Evolutionary conservation across 1,284 basidiomycete genomes (phyloP).

Genomic region (Chalciporus sp.): DNA sequence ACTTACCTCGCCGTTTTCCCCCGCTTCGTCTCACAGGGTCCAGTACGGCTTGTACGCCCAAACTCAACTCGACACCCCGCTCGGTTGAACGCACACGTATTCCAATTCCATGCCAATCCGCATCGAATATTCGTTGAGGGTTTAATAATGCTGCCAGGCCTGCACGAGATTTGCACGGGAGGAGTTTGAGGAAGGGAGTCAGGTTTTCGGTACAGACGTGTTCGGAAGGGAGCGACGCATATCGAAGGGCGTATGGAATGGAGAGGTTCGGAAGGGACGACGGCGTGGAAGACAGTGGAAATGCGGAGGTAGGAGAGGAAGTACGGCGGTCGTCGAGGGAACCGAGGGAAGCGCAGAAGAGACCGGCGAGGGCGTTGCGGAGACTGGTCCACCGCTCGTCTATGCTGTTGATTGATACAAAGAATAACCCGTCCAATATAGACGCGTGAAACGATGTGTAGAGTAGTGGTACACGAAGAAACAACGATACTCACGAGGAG

Average conservation of each 20-base stretch:
- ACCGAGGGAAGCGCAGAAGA: constrained; percentile 93
- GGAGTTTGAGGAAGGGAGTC: constrained; percentile 91
- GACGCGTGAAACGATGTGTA: neutral
- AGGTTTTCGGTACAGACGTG: constrained; percentile 96
- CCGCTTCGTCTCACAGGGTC: constrained; percentile 69
- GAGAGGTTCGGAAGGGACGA: neutral
- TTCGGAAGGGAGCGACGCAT: constrained; percentile 80
- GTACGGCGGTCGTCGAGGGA: constrained; percentile 73
- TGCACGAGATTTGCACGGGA: constrained; percentile 91
- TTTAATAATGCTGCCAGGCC: constrained; percentile 88
- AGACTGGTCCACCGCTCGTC: constrained; percentile 83
- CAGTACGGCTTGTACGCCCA: constrained; percentile 83
- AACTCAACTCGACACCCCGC: constrained; percentile 60
- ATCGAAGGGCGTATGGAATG: constrained; percentile 55
- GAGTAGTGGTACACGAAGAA: neutral
- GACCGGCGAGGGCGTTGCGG: constrained; percentile 86
- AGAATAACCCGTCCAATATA: neutral
- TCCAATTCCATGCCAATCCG: constrained; percentile 87
- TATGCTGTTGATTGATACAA: constrained; percentile 43
- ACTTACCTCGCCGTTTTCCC: constrained; percentile 57
- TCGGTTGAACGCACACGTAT: constrained; percentile 59
- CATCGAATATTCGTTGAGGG: constrained; percentile 84
- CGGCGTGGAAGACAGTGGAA: constrained; percentile 32
- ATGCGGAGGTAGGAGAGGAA: constrained; percentile 62
- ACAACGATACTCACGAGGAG: constrained; percentile 46